Evolutionary conservation across 2,329 filamentous ascomycete species (phyloP).

Genomic region (Pseudogymnoascus pannorum): DNA sequence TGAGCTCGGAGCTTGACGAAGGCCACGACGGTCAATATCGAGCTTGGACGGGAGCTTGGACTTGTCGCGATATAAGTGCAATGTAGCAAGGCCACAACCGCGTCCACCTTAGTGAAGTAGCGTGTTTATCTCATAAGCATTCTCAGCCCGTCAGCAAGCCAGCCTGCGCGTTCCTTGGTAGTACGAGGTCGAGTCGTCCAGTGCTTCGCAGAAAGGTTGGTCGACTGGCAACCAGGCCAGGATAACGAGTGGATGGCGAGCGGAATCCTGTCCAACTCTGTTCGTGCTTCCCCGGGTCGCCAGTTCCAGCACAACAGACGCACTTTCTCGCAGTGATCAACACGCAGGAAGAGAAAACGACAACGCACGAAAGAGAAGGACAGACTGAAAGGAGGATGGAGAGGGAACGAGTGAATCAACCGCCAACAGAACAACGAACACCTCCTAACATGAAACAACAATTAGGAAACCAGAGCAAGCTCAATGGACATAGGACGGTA

Average conservation of each 20-base stretch:
- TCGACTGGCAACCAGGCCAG: slow-evolving; percentile 26
- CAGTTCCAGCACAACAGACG: background rate
- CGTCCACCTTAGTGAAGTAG: background rate
- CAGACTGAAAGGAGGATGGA: slow-evolving; percentile 20
- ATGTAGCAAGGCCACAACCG: background rate
- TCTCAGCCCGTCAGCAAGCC: background rate
- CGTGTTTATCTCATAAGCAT: background rate
- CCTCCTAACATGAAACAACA: slow-evolving; percentile 3
- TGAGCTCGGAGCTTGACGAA: background rate
- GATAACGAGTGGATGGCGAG: slow-evolving; percentile 23
- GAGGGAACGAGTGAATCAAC: slow-evolving; percentile 17
- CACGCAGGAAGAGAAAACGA: slow-evolving; percentile 17
- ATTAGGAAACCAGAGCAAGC: slow-evolving; percentile 2
- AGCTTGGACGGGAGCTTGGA: background rate
- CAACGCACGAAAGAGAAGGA: slow-evolving; percentile 19
- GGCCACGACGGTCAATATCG: background rate
- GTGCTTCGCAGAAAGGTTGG: slow-evolving; percentile 21
- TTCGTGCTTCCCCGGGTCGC: background rate
- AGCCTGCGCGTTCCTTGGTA: background rate
- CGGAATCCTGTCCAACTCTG: slow-evolving; percentile 1
- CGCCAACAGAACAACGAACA: slow-evolving; percentile 11
- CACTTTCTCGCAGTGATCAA: slow-evolving; percentile 4
- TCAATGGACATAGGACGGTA: slow-evolving; percentile 8
- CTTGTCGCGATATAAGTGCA: background rate
- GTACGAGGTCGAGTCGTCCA: background rate